Conservation (phyloP, 2,329 filamentous ascomycete genomes). For the Macroventuria anomochaeta region DNA sequence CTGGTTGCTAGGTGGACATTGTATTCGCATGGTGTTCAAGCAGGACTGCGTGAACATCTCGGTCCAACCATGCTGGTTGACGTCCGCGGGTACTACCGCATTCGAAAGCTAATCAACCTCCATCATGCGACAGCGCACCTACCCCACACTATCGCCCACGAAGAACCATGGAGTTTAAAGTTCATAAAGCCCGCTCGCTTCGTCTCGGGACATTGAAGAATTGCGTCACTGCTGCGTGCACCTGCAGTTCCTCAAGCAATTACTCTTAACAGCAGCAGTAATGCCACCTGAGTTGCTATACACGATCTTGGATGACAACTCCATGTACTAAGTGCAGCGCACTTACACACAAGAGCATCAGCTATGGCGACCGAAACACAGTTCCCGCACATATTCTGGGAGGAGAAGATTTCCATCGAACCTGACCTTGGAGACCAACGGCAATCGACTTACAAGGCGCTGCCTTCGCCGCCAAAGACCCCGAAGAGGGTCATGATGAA, state of each 20-base stretch:
- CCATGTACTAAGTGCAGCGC: not conserved
- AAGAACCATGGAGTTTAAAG: not conserved
- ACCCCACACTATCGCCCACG: not conserved
- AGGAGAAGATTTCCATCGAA: conserved; percentile 23
- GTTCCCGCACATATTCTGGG: conserved; percentile 6
- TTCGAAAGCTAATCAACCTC: not conserved
- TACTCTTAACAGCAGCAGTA: not conserved
- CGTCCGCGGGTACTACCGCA: conserved; percentile 2
- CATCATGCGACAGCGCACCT: not conserved
- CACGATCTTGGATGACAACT: not conserved
- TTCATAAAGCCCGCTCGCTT: not conserved
- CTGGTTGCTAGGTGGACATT: no score
- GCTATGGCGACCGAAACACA: conserved; percentile 1
- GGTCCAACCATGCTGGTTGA: not conserved
- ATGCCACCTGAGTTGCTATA: not conserved
- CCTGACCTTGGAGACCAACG: conserved; percentile 32
- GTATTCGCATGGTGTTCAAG: not conserved
- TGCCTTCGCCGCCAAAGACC: conserved; percentile 28
- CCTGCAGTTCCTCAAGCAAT: not conserved
- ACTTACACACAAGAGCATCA: not conserved
- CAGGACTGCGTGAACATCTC: not conserved
- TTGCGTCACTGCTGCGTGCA: conserved; percentile 5
- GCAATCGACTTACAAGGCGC: conserved; percentile 27
- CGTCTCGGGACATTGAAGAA: not conserved
- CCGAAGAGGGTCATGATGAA: conserved; percentile 28